Evolutionary conservation across 371 early-diverging fungal species (phyloP).

Genomic region (Synchytrium microbalum): DNA sequence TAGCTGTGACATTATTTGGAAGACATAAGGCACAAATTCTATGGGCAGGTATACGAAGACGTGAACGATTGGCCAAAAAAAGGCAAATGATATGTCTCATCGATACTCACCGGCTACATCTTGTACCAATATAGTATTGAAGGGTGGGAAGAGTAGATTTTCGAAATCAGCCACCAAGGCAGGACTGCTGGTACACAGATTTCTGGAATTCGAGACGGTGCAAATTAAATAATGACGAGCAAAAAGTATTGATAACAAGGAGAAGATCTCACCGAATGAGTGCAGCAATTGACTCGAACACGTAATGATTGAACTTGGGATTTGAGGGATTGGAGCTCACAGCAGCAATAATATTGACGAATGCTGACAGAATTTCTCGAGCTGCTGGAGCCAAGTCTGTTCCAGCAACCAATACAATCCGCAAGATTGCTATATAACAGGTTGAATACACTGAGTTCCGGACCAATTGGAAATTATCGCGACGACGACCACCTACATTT

Average conservation of each 20-base stretch:
- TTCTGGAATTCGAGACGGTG: constrained; percentile 33
- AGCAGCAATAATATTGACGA: constrained; percentile 66
- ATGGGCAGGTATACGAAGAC: not conserved
- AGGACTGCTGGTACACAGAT: constrained; percentile 36
- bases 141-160: constrained; percentile 49
- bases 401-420: constrained; percentile 67
- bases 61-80: not conserved
- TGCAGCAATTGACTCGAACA: constrained; percentile 87
- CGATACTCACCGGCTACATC: constrained; percentile 41
- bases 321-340: constrained; percentile 94
- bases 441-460: not conserved
- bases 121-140: constrained; percentile 49
- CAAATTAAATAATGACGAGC: constrained; percentile 23
- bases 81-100: not conserved
- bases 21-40: constrained; percentile 94
- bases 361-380: constrained; percentile 46
- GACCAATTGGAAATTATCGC: not conserved
- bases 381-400: constrained; percentile 46
- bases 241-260: not conserved
- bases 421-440: constrained; percentile 45
- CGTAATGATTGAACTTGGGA: constrained; percentile 93
- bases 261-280: constrained; percentile 53
- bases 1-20: constrained; percentile 87
- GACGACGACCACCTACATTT: constrained; percentile 37
- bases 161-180: constrained; percentile 72